A percentile compares a stretch with the other conserved stretches of the same genome.
Evolutionary conservation across 106 monocot genomes (phyloP).

Genomic region (Dendrobium catenatum): DNA sequence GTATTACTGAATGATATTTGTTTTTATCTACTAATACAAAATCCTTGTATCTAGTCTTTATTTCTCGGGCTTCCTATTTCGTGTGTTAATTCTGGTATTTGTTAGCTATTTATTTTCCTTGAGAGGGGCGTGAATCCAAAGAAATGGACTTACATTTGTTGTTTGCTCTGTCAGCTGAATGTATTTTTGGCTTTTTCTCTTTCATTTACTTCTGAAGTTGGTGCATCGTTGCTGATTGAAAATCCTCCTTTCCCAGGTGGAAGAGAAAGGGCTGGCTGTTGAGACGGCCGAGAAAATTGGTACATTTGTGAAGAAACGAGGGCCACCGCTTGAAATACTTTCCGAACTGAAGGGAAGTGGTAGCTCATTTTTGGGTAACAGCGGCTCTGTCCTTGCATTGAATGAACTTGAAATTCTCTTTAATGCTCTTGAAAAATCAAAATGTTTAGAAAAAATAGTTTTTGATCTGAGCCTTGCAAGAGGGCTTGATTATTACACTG

Average conservation of each 20-base stretch:
- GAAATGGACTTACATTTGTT: not conserved
- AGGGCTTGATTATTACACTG: constrained; percentile 99
- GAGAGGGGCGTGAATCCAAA: not conserved
- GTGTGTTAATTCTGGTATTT: not conserved
- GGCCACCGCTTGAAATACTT: constrained; percentile 66
- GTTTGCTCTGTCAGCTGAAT: not conserved
- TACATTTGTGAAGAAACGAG: constrained; percentile 75
- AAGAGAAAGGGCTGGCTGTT: constrained; percentile 80
- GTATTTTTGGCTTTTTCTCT: not conserved
- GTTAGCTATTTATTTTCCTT: not conserved
- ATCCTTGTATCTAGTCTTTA: not conserved
- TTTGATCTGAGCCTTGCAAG: constrained; percentile 99
- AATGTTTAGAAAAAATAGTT: constrained; percentile 59
- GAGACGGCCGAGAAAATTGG: constrained; percentile 89
- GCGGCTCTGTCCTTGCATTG: constrained; percentile 55
- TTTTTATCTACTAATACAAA: not conserved
- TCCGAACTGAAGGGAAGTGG: constrained; percentile 47
- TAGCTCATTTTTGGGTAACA: constrained; percentile 62
- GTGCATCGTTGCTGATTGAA: not conserved
- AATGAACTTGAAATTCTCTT: constrained; percentile 81
- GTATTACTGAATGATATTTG: not conserved
- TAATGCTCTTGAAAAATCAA: constrained; percentile 66
- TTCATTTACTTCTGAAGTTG: not conserved
- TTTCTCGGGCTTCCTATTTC: not conserved
- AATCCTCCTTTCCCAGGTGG: constrained; percentile 42